Percentiles rank a stretch among this genome's conserved stretches.
Evolutionary conservation across 805 yeast genomes (phyloP).

Genomic region (Yarrowia sp.): DNA sequence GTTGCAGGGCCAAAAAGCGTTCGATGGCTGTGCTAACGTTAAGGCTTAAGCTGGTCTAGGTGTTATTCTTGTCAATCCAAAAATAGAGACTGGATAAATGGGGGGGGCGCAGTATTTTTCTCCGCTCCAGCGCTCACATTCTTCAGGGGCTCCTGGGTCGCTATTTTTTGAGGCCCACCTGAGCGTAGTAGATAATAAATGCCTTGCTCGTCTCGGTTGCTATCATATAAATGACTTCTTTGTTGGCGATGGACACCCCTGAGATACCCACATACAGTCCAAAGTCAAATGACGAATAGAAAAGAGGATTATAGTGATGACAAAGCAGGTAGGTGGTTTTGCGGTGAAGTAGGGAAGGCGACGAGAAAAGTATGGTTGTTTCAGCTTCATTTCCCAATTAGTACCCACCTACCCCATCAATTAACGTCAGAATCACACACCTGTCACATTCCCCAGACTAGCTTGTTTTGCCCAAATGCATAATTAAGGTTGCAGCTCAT

Average conservation of each 20-base stretch:
- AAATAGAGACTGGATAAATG: background rate
- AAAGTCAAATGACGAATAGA: background rate
- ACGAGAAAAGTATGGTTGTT: too few species aligned
- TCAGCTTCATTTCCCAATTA: too few species aligned
- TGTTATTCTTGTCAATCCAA: constrained; percentile 19
- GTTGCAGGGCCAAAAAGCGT: constrained; percentile 4
- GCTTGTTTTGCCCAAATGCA: constrained; percentile 23
- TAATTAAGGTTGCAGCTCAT: constrained; percentile 17
- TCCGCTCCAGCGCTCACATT: background rate
- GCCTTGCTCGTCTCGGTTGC: background rate
- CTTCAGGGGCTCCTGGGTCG: background rate
- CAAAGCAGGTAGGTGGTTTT: background rate
- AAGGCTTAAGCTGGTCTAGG: constrained; percentile 16
- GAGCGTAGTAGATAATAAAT: background rate
- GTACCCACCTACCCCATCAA: background rate
- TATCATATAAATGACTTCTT: background rate
- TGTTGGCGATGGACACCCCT: constrained; percentile 19
- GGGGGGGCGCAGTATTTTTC: constrained; percentile 7
- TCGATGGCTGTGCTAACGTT: constrained; percentile 32
- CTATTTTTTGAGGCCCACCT: background rate
- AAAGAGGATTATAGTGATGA: constrained; percentile 3
- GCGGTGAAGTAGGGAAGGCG: too few species aligned
- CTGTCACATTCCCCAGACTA: constrained; percentile 13
- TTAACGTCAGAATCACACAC: too few species aligned
- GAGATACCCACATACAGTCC: constrained; percentile 1